Evolutionary conservation across 2,329 filamentous ascomycete species (phyloP), one percentile per base, ranked within the genome.

Genomic region (Aspergillus udagawae): DNA sequence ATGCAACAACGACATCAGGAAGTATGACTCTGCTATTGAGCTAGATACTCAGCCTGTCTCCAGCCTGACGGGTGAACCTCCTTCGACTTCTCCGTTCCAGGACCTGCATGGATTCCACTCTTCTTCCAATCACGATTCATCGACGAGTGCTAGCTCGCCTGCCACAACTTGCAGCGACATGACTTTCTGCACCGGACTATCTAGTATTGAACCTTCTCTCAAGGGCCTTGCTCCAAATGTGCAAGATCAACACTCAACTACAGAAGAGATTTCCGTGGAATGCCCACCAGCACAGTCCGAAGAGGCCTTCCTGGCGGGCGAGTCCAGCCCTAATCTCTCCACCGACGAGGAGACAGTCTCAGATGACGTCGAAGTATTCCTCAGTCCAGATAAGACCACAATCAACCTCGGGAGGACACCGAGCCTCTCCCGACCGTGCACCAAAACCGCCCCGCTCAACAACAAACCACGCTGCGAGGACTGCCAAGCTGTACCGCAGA

Each of bases 1-100:
- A 14, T 20, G 20, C 4, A 9, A 10, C 42, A 10, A 20, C 44
- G 20, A 23, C 42, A 32, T 59, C 58, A 5, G 51, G 29, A 64
- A 64, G 58, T 60, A 65, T 58, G 61, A 65, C 56, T 69, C 65
- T 1, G 65, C 63, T 3, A 57, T 66, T n/a, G 66, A 49, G 3
- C 59, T 67, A 2, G 20, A 58, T 23, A 62, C 62, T 21, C 56
- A 60, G 35, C 60, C 60, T 54, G 61, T 58, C 1, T 63, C 62
- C 50, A 61, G 61, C 38, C 61, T 61, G 51, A 60, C 57, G 1
- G 61, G 59, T 58, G 54, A 60, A 14, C 2, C 4, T 10, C 3
- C 44, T 3, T 23, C 23, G 10, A 14, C 44, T 12, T 23, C 44
- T 25, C n/a, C 21, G 0, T 47, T 23, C 10, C n/a, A 47, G 2